A percentile compares a stretch with the other conserved stretches of the same genome.
Evolutionary conservation across 345 rosid species (phyloP).

Genomic region (Salix udensis): DNA sequence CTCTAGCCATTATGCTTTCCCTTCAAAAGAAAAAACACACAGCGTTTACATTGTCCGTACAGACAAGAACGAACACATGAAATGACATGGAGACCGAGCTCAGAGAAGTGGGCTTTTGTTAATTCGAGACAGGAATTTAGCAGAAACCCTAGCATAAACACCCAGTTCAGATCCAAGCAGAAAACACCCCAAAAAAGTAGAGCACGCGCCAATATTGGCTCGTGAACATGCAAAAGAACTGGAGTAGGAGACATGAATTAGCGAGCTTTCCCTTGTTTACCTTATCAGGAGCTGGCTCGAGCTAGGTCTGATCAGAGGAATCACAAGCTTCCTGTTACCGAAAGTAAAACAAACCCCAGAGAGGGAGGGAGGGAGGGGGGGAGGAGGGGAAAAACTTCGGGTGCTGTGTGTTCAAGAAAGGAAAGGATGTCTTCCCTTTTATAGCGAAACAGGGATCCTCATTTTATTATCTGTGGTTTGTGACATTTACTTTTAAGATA

Average conservation of each 20-base stretch:
- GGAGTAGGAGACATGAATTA: neutral
- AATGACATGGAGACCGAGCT: neutral
- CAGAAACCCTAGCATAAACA: slow-evolving; percentile 36
- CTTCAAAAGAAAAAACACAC: neutral
- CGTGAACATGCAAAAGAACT: slow-evolving; percentile 21
- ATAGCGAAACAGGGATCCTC: slow-evolving; percentile 24
- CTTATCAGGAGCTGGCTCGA: slow-evolving; percentile 5
- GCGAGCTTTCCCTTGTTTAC: neutral
- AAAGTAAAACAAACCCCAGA: neutral
- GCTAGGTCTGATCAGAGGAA: slow-evolving; percentile 16
- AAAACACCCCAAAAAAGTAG: slow-evolving; percentile 4
- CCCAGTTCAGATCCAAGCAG: slow-evolving; percentile 32
- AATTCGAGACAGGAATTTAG: neutral
- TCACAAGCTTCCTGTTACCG: slow-evolving; percentile 15
- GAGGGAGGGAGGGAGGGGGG: neutral
- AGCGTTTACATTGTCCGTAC: slow-evolving; percentile 5
- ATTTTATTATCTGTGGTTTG: neutral
- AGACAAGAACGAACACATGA: neutral
- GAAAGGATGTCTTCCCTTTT: slow-evolving; percentile 36
- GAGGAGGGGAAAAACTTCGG: neutral
- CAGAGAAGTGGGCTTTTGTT: neutral
- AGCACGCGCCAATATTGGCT: slow-evolving; percentile 14
- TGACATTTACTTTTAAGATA: neutral
- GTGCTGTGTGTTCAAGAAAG: slow-evolving; percentile 28
- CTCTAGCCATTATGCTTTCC: slow-evolving; percentile 40